Evolutionary conservation across 148 eudicot species (phyloP).

Genomic region (Agrostemma githago): DNA sequence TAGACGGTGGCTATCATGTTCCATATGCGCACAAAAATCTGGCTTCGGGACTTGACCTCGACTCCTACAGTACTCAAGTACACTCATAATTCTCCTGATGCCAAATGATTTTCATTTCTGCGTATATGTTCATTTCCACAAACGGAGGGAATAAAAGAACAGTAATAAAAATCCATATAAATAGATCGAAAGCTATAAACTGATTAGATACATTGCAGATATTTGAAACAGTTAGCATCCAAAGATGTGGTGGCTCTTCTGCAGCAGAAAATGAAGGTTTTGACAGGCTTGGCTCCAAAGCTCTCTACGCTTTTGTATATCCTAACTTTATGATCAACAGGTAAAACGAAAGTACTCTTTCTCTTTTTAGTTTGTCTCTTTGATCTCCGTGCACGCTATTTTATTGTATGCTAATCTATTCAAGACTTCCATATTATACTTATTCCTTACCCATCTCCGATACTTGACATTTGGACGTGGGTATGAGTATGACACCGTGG

Average conservation of each 20-base stretch:
- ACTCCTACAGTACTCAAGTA: slow-evolving; percentile 26
- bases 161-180: not conserved
- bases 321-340: slow-evolving; percentile 97
- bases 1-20: slow-evolving; percentile 35
- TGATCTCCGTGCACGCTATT: not conserved
- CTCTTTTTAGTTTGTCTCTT: not conserved
- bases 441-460: too few species aligned
- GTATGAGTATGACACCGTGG: too few species aligned
- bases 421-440: too few species aligned
- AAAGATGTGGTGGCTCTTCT: slow-evolving; percentile 50
- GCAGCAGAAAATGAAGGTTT: slow-evolving; percentile 28
- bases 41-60: slow-evolving; percentile 23
- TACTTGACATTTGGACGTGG: too few species aligned
- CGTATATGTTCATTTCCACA: not conserved
- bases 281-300: slow-evolving; percentile 71
- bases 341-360: slow-evolving; percentile 22
- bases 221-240: slow-evolving; percentile 87
- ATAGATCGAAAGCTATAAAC: not conserved
- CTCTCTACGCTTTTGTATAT: slow-evolving; percentile 79
- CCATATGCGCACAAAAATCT: slow-evolving; percentile 28
- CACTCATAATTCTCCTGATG: slow-evolving; percentile 7
- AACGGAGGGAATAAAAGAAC: not conserved
- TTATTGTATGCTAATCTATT: not conserved
- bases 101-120: slow-evolving; percentile 15
- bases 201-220: slow-evolving; percentile 36